phyloP scores from a whole-genome alignment of 108 stramenopile species.

The Nitzschia palea region DNA sequence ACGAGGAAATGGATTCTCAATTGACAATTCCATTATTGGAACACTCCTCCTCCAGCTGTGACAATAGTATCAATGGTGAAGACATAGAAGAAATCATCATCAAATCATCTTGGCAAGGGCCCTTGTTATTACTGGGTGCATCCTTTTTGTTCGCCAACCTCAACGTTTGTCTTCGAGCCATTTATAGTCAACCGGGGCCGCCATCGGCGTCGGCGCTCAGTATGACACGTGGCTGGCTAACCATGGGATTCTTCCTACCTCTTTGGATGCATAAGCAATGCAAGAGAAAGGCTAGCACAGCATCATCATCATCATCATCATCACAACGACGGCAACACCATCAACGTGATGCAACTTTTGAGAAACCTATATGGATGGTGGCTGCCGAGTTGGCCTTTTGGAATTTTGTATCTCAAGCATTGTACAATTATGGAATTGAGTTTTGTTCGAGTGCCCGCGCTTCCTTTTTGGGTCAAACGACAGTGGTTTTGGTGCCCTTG shows the following conservation, averaged over 20 bases:
- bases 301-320: not conserved
- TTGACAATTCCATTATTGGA: too few relatives aligned
- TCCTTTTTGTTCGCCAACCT: slow-evolving; percentile 56
- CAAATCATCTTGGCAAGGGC: not conserved
- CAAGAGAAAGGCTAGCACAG: not conserved
- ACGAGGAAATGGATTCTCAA: too few relatives aligned
- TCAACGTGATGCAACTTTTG: not conserved
- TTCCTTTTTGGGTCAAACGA: slow-evolving; percentile 65
- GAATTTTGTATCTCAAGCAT: slow-evolving; percentile 58
- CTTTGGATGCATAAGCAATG: slow-evolving; percentile 10
- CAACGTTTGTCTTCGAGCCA: slow-evolving; percentile 43
- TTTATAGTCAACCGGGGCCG: slow-evolving; percentile 49
- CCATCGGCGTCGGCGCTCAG: slow-evolving; percentile 45
- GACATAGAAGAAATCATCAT: not conserved
- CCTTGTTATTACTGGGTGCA: slow-evolving; percentile 39
- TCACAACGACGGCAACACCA: not conserved
- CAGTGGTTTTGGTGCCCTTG: slow-evolving; percentile 62
- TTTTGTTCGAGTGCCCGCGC: slow-evolving; percentile 50
- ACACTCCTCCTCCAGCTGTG: too few relatives aligned
- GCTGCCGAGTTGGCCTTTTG: slow-evolving; percentile 64
- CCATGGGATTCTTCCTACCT: slow-evolving; percentile 44
- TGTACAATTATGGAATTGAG: slow-evolving; percentile 53
- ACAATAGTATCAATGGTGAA: too few relatives aligned
- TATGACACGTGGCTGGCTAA: slow-evolving; percentile 47
- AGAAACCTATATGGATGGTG: slow-evolving; percentile 33